Evolutionary conservation across 179 eudicot genomes (phyloP), one percentile per base, ranked within the genome.

Genomic region (Amaranthus tricolor): DNA sequence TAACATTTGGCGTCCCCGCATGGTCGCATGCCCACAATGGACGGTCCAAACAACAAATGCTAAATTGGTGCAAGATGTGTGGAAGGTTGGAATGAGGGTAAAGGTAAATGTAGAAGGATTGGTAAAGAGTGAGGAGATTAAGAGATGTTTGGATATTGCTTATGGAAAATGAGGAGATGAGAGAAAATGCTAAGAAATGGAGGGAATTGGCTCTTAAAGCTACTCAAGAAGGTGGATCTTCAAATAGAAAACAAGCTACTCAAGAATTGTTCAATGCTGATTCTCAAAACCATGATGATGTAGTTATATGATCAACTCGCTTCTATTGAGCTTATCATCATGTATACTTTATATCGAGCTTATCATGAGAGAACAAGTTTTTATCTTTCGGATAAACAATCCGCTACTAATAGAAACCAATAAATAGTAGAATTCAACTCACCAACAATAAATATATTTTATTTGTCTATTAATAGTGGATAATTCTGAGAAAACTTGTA

Each of bases 41-140:
- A 72, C 82, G 0, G 89, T 84, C 15, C 89, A 86, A 72, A 48
- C 52, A 1, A 86, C 87, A 6, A 86, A 86, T 66, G 84, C 85
- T 19, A 81, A 77, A 83, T 47, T 86, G 31, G 70, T 81, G 74
- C 82, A 80, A 45, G 81, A 82, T 66, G 76, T 81, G 4, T 86
- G 87, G 86, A 66, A 55, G 61, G 54, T 13, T 0, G 88, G 88
- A 47, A 78, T 79, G 7, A 71, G 80, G 77, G 78, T 79, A 17
- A 69, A 64, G 1, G 66, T 9, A 40, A 68, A 75, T 43, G 76
- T 73, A 16, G 72, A 79, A 59, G 77, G 73, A 14, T 62, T 81
- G 44, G 79, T 81, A 6, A 71, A 68, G 55, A 76, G 79, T 6
- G 76, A 86, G 19, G 88, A 86, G 78, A 24, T 86, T 9, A 73